Conservation (phyloP, 83 land plant genomes). For the Picea engelmannii region DNA sequence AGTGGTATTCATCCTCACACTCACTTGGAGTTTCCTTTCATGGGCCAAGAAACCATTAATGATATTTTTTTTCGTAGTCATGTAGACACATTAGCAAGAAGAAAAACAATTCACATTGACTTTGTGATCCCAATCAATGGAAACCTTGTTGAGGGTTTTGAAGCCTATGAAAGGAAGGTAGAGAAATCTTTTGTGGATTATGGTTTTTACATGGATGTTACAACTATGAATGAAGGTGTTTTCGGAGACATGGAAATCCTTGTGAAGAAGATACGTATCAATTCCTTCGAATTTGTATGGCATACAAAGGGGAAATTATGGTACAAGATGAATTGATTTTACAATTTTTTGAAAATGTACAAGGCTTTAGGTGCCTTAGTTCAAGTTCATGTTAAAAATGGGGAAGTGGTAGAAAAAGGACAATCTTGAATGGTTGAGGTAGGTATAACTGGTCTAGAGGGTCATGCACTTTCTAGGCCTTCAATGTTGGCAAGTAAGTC, state of each 20-base stretch:
- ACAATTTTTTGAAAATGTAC: no score
- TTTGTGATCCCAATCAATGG: slow-evolving; percentile 89
- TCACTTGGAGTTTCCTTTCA: slow-evolving; percentile 88
- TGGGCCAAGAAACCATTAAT: slow-evolving; percentile 85
- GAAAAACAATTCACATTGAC: slow-evolving; percentile 98
- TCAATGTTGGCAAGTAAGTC: slow-evolving; percentile 81
- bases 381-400: no score
- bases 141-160: slow-evolving; percentile 69
- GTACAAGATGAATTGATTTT: slow-evolving; percentile 14
- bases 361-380: no score
- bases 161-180: slow-evolving; percentile 69
- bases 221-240: slow-evolving; percentile 87
- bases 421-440: slow-evolving; percentile 82
- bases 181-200: slow-evolving; percentile 81
- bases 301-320: slow-evolving; percentile 94
- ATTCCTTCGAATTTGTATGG: slow-evolving; percentile 96
- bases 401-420: slow-evolving; percentile 68
- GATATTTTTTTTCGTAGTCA: slow-evolving; percentile 84
- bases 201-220: slow-evolving; percentile 31
- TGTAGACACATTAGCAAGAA: slow-evolving; percentile 93
- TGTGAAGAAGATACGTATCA: slow-evolving; percentile 95
- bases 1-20: slow-evolving; percentile 98
- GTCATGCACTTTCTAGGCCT: slow-evolving; percentile 61
- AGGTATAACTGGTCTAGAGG: slow-evolving; percentile 97
- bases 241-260: slow-evolving; percentile 86